Conservation (phyloP, 768 basidiomycete genomes). For the Cystobasidium onofrii region DNA sequence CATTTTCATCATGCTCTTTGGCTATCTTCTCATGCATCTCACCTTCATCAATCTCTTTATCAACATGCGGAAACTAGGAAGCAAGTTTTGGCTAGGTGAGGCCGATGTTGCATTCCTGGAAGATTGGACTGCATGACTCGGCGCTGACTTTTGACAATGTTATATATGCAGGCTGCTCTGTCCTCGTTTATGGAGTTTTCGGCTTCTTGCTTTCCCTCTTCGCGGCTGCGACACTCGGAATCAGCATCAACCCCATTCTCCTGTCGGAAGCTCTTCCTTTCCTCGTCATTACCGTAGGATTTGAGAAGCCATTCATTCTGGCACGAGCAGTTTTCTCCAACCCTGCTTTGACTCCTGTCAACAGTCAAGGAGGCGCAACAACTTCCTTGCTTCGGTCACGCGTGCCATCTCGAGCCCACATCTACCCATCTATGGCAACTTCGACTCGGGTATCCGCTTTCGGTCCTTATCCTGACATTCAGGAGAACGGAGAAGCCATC, state of each 20-base stretch:
- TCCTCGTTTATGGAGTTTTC: slow-evolving; percentile 69
- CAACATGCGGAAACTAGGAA: slow-evolving; percentile 76
- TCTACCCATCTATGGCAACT: slow-evolving; percentile 4
- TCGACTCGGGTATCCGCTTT: slow-evolving; percentile 35
- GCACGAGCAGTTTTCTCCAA: slow-evolving; percentile 82
- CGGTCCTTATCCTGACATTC: slow-evolving; percentile 10
- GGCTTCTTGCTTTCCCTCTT: slow-evolving; percentile 79
- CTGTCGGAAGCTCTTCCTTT: slow-evolving; percentile 94
- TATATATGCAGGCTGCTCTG: slow-evolving; percentile 53
- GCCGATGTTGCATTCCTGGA: no score
- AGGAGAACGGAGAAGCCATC: background rate
- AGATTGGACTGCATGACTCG: no score
- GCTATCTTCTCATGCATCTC: slow-evolving; percentile 89
- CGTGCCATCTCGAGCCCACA: background rate
- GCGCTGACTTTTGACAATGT: slow-evolving; percentile 11
- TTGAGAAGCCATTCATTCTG: slow-evolving; percentile 90
- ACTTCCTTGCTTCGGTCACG: slow-evolving; percentile 41
- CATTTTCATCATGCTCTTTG: slow-evolving; percentile 84
- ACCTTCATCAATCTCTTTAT: slow-evolving; percentile 87
- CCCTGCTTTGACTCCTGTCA: slow-evolving; percentile 48
- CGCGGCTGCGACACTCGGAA: slow-evolving; percentile 61
- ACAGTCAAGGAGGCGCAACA: slow-evolving; percentile 36
- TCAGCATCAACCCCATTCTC: slow-evolving; percentile 84
- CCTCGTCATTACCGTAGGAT: slow-evolving; percentile 93
- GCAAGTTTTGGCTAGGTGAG: slow-evolving; percentile 58